Evolutionary conservation across 441 rosid species (phyloP).

Genomic region (Populus trichocarpa): DNA sequence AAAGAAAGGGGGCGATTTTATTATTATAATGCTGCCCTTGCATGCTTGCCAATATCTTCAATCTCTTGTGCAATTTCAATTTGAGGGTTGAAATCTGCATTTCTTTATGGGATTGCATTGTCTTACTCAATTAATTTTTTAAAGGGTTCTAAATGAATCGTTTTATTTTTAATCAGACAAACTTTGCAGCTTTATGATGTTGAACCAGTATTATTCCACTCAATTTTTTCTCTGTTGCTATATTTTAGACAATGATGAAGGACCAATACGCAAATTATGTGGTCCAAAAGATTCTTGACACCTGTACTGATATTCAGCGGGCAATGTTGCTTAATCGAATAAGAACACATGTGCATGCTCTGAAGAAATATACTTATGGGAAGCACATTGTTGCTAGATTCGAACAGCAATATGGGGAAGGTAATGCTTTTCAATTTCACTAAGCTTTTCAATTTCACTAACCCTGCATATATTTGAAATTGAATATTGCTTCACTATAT

Average conservation of each 20-base stretch:
- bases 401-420: slow-evolving; percentile 68
- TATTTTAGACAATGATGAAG: slow-evolving; percentile 73
- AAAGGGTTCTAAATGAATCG: background rate
- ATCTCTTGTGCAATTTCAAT: background rate
- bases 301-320: slow-evolving; percentile 56
- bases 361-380: slow-evolving; percentile 90
- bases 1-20: background rate
- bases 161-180: background rate
- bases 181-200: background rate
- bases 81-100: background rate
- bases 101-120: background rate
- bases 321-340: slow-evolving; percentile 49
- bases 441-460: background rate
- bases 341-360: slow-evolving; percentile 54
- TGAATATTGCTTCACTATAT: background rate
- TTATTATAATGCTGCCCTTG: background rate
- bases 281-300: slow-evolving; percentile 81
- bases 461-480: background rate
- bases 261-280: slow-evolving; percentile 92
- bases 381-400: slow-evolving; percentile 85
- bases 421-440: slow-evolving; percentile 23
- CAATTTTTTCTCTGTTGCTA: background rate
- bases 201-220: background rate
- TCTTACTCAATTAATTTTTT: too few relatives aligned
- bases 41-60: background rate